Evolutionary conservation across 768 basidiomycete species (phyloP).

Genomic region (Pisolithus marmoratus): DNA sequence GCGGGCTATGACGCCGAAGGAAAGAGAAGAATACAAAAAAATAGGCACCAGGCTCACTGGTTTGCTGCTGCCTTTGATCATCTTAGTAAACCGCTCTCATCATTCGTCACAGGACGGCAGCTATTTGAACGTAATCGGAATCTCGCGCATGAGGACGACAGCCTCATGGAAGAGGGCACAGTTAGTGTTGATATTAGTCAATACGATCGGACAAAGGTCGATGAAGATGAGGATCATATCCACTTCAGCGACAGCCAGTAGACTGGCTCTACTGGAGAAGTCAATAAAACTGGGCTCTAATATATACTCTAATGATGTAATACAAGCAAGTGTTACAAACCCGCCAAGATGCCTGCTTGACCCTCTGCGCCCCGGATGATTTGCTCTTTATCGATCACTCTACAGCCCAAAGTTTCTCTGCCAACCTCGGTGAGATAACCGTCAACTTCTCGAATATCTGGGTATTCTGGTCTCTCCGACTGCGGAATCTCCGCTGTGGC

Average conservation of each 20-base stretch:
- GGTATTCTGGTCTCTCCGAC: conserved; percentile 26
- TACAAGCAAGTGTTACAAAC: conserved; percentile 38
- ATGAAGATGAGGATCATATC: conserved; percentile 46
- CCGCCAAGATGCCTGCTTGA: conserved; percentile 53
- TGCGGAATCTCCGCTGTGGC: conserved; percentile 50
- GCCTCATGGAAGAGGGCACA: conserved; percentile 76
- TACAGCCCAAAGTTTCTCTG: conserved; percentile 50
- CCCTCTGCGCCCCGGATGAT: conserved; percentile 48
- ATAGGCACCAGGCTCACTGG: conserved; percentile 60
- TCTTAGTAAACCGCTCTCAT: conserved; percentile 3
- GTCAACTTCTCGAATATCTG: conserved; percentile 42
- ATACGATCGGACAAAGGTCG: conserved; percentile 65
- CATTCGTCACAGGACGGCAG: conserved; percentile 65
- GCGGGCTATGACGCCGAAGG: conserved; percentile 66
- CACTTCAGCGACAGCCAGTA: conserved; percentile 88
- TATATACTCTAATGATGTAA: conserved; percentile 1
- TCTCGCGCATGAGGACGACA: conserved; percentile 69
- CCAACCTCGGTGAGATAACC: conserved; percentile 61
- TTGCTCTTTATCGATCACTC: conserved; percentile 47
- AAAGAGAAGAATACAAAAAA: conserved; percentile 79
- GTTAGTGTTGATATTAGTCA: conserved; percentile 86
- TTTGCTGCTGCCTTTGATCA: conserved; percentile 27
- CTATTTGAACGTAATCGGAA: conserved; percentile 81
- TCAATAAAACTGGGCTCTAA: conserved; percentile 3
- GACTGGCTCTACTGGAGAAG: conserved; percentile 9